Base-by-base conservation (phyloP, 441 rosid genomes). In the Populus hybrid region DNA sequence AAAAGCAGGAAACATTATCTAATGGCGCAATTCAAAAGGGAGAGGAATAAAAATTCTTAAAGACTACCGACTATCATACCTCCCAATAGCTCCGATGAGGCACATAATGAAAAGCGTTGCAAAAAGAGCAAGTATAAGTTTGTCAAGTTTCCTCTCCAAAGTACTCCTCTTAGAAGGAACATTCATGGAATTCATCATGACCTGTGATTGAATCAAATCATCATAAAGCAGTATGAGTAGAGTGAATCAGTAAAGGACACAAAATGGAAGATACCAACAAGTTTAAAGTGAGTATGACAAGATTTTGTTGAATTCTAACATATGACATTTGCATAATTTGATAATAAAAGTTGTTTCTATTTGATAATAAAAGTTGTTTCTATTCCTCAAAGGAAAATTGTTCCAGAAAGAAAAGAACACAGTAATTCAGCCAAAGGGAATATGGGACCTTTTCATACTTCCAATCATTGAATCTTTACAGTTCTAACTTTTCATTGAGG, bases 161-260 rank as follows among this genome's bases (percentile, higher is more conserved):
- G 99, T 97, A 86, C 99, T 97, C 87, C 99, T 90, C 86, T 97
- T 97, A 69, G 99, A 97, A 84, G 99, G 99, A 82, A 97, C 95
- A 76, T 94, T 93, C 99, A 94, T 93, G 69, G 99, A 90, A 86
- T 97, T 97, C 99, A 97, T 97, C 99, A 97, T 95, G 76, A 97
- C 99, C 99, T 97, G 86, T 81, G 87, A 79, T 74, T 59, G 74
- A 80, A 74, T n/a, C 67, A 79, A 86, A 73, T 69, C 16, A 30
- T 53, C 59, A 53, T 79, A 18, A 46, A 70, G 66, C 40, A 71
- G 72, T 24, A 67, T 68, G 34, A 82, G 70, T 16, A 30, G 64
- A 61, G 6, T 14, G 34, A 73, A 78, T 20, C 67, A 21, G 70
- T 1, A 73, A 12, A 46, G 66, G 18, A 21, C n/a, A 40, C 73